phyloP scores from a whole-genome alignment of 495 filamentous ascomycete genomes.

The Penicillium lagena region DNA sequence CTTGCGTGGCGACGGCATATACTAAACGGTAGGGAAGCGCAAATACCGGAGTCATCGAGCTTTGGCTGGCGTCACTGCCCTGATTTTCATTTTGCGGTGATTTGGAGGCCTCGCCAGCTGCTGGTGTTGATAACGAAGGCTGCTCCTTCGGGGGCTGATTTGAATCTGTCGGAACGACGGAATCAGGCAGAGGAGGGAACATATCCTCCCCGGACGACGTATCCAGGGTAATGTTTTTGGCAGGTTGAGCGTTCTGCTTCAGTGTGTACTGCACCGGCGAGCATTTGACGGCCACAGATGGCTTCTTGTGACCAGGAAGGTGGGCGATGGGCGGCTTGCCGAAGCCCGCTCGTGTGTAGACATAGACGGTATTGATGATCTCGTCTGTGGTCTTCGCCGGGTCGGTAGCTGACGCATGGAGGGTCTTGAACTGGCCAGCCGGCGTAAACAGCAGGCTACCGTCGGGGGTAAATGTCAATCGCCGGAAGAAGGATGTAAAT shows the following conservation, averaged over 20 bases:
- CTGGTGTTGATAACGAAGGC: conserved; percentile 60
- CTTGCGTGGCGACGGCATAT: conserved; percentile 95
- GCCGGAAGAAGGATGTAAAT: conserved; percentile 92
- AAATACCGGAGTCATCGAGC: conserved; percentile 62
- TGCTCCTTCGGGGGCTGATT: conserved; percentile 61
- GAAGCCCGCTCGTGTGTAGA: conserved; percentile 93
- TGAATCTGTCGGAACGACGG: conserved; percentile 54
- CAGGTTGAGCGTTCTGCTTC: conserved; percentile 59
- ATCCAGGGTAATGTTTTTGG: conserved; percentile 88
- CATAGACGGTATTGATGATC: conserved; percentile 93
- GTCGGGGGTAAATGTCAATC: conserved; percentile 90
- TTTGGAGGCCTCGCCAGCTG: conserved; percentile 32
- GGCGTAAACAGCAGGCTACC: conserved; percentile 94
- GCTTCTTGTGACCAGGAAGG: conserved; percentile 96
- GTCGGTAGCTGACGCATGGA: conserved; percentile 61
- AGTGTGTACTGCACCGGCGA: conserved; percentile 85
- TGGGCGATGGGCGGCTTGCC: conserved; percentile 98
- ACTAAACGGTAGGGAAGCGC: conserved; percentile 86
- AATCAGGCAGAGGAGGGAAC: conserved; percentile 77
- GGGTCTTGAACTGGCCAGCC: conserved; percentile 88
- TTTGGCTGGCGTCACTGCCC: conserved; percentile 38
- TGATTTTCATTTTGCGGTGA: conserved; percentile 53
- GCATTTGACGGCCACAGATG: conserved; percentile 91
- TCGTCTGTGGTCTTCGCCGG: conserved; percentile 70
- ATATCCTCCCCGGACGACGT: conserved; percentile 81